A percentile compares a stretch with the other conserved stretches of the same genome.
phyloP scores from a whole-genome alignment of 345 rosid species.

The Eucalyptus decipiens region DNA sequence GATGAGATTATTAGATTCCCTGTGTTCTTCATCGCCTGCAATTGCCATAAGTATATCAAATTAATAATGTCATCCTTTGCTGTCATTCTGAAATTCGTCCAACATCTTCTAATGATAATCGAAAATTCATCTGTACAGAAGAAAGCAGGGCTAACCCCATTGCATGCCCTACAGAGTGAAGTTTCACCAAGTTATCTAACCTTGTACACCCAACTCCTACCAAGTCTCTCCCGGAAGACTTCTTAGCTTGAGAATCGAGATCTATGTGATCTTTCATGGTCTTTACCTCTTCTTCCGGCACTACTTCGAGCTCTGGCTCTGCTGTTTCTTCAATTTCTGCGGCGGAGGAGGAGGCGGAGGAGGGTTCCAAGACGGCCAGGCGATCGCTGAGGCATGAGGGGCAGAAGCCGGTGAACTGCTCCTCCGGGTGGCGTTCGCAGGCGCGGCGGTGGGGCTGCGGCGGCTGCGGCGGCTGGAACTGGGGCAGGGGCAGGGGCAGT shows the following conservation, averaged over 20 bases:
- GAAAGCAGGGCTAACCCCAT: background rate
- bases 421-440: slow-evolving; percentile 83
- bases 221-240: slow-evolving; percentile 57
- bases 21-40: background rate
- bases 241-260: slow-evolving; percentile 76
- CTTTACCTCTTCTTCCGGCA: slow-evolving; percentile 40
- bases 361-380: slow-evolving; percentile 60
- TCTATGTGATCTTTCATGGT: slow-evolving; percentile 90
- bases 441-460: slow-evolving; percentile 87
- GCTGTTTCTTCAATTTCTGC: background rate
- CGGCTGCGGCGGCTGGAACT: slow-evolving; percentile 55
- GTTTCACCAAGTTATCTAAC: background rate
- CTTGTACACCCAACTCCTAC: background rate
- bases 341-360: slow-evolving; percentile 29
- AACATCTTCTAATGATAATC: background rate
- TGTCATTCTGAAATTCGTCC: background rate
- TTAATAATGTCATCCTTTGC: background rate
- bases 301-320: background rate
- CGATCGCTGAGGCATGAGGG: slow-evolving; percentile 98
- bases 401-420: slow-evolving; percentile 86
- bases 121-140: background rate
- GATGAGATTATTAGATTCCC: background rate
- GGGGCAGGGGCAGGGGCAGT: background rate
- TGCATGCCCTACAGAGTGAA: background rate
- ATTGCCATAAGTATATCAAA: background rate